Evolutionary conservation across 2,329 filamentous ascomycete species (phyloP).

Genomic region (Penicillium sp.): DNA sequence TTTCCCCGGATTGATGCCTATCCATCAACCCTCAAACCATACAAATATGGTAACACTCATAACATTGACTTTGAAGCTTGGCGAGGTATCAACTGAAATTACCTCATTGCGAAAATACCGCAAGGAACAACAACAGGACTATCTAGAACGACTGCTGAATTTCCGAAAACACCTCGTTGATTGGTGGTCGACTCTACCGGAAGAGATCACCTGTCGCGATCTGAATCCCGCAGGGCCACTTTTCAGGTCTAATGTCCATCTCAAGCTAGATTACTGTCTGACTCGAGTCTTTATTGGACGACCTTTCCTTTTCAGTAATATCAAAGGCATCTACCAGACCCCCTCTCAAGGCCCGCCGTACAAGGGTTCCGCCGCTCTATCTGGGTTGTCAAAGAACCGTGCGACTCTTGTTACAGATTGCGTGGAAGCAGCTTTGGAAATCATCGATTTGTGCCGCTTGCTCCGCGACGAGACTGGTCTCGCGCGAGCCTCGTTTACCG

Average conservation of each 20-base stretch:
- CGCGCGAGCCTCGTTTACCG: slow-evolving; percentile 56
- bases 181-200: slow-evolving; percentile 45
- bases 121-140: slow-evolving; percentile 42
- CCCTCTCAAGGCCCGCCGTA: slow-evolving; percentile 21
- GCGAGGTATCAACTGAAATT: slow-evolving; percentile 44
- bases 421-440: slow-evolving; percentile 53
- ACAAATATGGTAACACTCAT: slow-evolving; percentile 51
- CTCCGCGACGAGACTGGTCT: slow-evolving; percentile 55
- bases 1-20: slow-evolving; percentile 45
- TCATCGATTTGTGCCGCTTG: slow-evolving; percentile 52
- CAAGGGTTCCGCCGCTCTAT: slow-evolving; percentile 33
- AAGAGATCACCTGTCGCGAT: slow-evolving; percentile 43
- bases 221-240: slow-evolving; percentile 43
- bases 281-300: slow-evolving; percentile 56
- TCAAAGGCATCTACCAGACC: slow-evolving; percentile 31
- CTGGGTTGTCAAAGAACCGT: slow-evolving; percentile 37
- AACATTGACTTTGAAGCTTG: slow-evolving; percentile 46
- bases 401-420: slow-evolving; percentile 52
- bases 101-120: slow-evolving; percentile 41
- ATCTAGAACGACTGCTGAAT: slow-evolving; percentile 41
- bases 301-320: slow-evolving; percentile 52
- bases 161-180: slow-evolving; percentile 42
- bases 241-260: slow-evolving; percentile 52
- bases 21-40: slow-evolving; percentile 45
- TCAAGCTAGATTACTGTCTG: slow-evolving; percentile 55